These are phyloP conservation scores for Podospora tetraspora DNA, from an alignment of 495 filamentous ascomycete genomes.

Conservation along the genomic window DNA sequence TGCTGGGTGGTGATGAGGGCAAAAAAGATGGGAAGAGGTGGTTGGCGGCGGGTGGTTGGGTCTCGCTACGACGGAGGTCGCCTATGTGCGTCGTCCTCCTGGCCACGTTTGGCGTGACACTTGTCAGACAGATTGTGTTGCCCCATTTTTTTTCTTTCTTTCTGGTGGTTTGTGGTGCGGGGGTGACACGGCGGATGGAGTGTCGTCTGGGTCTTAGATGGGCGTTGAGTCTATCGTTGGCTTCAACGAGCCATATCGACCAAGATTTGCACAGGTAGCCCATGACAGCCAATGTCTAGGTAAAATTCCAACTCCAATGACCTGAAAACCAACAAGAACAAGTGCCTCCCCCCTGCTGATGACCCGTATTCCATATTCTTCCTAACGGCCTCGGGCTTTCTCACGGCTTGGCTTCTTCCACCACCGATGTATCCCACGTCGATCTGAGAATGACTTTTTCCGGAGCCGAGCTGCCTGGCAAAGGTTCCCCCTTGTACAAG, in stretches of 20 bases:
- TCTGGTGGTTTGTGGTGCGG: background rate
- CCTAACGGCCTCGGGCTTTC: too few relatives aligned
- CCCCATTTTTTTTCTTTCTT: background rate
- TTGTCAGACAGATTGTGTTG: background rate
- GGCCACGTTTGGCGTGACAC: background rate
- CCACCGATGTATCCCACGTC: background rate
- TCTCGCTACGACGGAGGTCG: background rate
- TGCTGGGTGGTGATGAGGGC: background rate
- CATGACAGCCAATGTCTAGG: too few relatives aligned
- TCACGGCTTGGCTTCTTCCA: background rate
- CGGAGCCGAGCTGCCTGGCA: slow-evolving; percentile 6
- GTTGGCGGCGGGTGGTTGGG: background rate
- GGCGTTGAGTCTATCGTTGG: background rate
- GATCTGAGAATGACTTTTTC: background rate
- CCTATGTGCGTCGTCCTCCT: background rate
- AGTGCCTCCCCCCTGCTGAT: too few relatives aligned
- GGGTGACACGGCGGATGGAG: background rate
- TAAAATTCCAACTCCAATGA: too few relatives aligned
- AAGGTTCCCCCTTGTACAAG: background rate
- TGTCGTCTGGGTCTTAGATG: background rate
- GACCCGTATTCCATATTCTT: too few relatives aligned
- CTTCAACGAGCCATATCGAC: too few relatives aligned
- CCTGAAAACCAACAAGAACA: too few relatives aligned
- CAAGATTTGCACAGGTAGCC: background rate
- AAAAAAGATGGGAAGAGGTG: background rate